Percentiles rank a stretch among this genome's conserved stretches.
Conservation (phyloP, 805 yeast genomes). For the Wickerhamiella australiensis region DNA sequence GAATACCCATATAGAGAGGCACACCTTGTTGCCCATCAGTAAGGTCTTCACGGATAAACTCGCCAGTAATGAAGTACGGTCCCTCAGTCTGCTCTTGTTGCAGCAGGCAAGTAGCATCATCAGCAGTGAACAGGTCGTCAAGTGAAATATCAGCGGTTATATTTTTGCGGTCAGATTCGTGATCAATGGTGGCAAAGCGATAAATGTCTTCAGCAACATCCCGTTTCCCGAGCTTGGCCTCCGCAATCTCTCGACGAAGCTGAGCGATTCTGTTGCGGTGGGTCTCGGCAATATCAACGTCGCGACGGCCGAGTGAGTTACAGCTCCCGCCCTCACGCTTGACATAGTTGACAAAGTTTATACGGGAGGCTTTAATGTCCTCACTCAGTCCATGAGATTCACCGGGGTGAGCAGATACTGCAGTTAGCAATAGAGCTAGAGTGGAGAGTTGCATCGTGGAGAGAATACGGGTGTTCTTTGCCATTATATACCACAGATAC, state of each 20-base stretch:
- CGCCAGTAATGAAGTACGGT: conserved; percentile 2
- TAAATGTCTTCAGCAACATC: neutral
- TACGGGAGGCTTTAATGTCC: neutral
- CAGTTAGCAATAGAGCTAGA: neutral
- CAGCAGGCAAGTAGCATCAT: neutral
- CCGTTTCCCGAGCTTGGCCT: neutral
- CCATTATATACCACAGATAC: no score
- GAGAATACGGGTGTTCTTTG: no score
- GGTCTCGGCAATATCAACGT: neutral
- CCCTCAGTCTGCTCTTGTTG: neutral
- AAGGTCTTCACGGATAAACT: conserved; percentile 1
- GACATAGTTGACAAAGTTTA: neutral
- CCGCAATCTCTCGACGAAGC: neutral
- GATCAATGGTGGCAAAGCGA: neutral
- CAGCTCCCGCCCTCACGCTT: neutral
- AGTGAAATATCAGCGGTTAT: neutral
- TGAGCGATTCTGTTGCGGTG: neutral
- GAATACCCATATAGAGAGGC: neutral
- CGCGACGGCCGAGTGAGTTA: neutral
- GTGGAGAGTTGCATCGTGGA: no score
- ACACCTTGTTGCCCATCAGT: neutral
- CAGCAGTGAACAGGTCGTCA: neutral
- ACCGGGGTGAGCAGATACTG: neutral
- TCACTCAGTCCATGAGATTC: neutral
- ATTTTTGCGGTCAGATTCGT: conserved; percentile 2